These are phyloP conservation scores for Xylaria sp. DNA, from an alignment of 495 filamentous ascomycete species.

Conservation along the genomic window DNA sequence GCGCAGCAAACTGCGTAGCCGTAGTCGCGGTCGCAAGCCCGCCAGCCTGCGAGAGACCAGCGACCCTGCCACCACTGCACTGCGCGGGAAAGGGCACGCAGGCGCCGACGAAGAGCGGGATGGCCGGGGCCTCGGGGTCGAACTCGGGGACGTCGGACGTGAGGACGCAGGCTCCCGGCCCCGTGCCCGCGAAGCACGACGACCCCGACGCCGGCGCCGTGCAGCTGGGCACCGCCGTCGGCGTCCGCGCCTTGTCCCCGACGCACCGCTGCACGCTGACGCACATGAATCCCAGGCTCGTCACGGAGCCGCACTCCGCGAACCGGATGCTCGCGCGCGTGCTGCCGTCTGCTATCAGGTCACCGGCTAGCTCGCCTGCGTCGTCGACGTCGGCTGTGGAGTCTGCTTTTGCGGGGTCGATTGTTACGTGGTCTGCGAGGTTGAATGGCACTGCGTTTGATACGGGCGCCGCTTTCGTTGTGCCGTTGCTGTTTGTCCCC, in stretches of 20 bases:
- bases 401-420: not conserved
- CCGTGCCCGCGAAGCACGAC: not conserved
- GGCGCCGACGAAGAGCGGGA: not conserved
- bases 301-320: not conserved
- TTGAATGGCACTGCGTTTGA: not conserved
- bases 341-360: not conserved
- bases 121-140: not conserved
- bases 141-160: not conserved
- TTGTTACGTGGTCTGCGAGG: not conserved
- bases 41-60: not conserved
- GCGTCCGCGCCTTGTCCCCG: not conserved
- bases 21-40: not conserved
- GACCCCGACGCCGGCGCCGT: not conserved
- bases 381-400: slow-evolving; percentile 5
- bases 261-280: not conserved
- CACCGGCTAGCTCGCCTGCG: slow-evolving; percentile 1
- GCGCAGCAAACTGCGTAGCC: not conserved
- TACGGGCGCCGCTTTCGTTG: not conserved
- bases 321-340: not conserved
- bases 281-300: not conserved
- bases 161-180: not conserved
- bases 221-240: not conserved
- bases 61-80: not conserved
- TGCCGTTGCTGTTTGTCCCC: not conserved
- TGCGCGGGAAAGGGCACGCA: not conserved